A percentile compares a stretch with the other conserved stretches of the same genome.
Evolutionary conservation across 768 basidiomycete species (phyloP).

Genomic region (Lyophyllum atratum): DNA sequence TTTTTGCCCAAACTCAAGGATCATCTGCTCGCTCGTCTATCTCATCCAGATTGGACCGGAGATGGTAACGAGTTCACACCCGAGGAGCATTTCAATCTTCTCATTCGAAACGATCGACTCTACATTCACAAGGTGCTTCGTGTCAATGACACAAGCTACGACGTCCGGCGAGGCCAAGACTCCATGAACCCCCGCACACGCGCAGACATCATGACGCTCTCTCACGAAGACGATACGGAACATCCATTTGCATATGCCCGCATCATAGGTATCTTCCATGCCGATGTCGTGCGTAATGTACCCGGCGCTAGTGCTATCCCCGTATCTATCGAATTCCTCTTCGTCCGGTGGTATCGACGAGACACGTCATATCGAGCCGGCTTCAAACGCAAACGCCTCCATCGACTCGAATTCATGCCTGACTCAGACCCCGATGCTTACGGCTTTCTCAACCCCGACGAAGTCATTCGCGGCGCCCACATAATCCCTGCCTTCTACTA

Average conservation of each 20-base stretch:
- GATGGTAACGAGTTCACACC: slow-evolving; percentile 18
- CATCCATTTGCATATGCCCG: slow-evolving; percentile 4
- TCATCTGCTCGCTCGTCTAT: slow-evolving; percentile 24
- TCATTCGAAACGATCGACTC: slow-evolving; percentile 14
- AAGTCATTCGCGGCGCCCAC: slow-evolving; percentile 11
- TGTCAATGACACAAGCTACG: slow-evolving; percentile 40
- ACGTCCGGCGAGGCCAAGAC: slow-evolving; percentile 35
- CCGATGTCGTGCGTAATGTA: slow-evolving; percentile 1
- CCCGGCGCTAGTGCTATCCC: background rate
- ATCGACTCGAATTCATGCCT: slow-evolving; percentile 28
- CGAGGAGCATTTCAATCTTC: background rate
- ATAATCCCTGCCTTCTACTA: slow-evolving; percentile 9
- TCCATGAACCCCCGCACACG: slow-evolving; percentile 28
- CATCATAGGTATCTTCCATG: slow-evolving; percentile 22
- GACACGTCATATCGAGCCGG: slow-evolving; percentile 19
- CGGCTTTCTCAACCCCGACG: slow-evolving; percentile 15
- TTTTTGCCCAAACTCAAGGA: slow-evolving; percentile 23
- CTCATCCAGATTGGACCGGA: slow-evolving; percentile 12
- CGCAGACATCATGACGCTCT: slow-evolving; percentile 26
- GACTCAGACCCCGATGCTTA: slow-evolving; percentile 7
- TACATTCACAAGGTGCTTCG: slow-evolving; percentile 27
- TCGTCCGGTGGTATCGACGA: slow-evolving; percentile 25
- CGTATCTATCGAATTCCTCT: slow-evolving; percentile 27
- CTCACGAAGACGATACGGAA: slow-evolving; percentile 9
- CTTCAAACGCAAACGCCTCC: slow-evolving; percentile 21